Conservation (phyloP, 768 basidiomycete genomes). For the Auricularia cornea region DNA sequence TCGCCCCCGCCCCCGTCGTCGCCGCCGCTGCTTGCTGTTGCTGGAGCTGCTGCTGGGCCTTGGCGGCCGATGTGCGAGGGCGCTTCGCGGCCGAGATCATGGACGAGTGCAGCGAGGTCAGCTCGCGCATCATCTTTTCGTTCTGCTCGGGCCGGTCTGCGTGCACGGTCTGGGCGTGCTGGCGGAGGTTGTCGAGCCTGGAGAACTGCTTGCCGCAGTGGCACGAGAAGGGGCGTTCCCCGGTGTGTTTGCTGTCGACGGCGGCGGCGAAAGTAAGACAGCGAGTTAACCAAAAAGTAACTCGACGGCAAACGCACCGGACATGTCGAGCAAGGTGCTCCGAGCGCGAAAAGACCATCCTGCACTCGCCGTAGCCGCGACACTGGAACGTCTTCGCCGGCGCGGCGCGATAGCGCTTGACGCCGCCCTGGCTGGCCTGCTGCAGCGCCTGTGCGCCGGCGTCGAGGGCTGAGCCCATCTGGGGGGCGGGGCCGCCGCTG, state of each 20-base stretch:
- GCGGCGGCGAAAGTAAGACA: neutral
- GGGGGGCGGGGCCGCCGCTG: too few relatives aligned
- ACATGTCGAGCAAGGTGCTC: slow-evolving; percentile 96
- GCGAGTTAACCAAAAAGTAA: neutral
- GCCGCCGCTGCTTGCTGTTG: too few relatives aligned
- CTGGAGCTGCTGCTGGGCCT: neutral
- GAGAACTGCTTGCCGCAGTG: slow-evolving; percentile 95
- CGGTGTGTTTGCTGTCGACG: slow-evolving; percentile 82
- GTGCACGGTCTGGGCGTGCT: slow-evolving; percentile 95
- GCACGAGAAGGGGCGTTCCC: slow-evolving; percentile 92
- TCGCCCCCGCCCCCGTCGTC: too few relatives aligned
- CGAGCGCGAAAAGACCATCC: slow-evolving; percentile 92
- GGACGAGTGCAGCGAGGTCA: slow-evolving; percentile 71
- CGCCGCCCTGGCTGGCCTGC: too few relatives aligned
- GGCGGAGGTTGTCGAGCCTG: slow-evolving; percentile 91
- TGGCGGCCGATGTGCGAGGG: slow-evolving; percentile 4
- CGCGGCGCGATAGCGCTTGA: slow-evolving; percentile 68
- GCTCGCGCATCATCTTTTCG: slow-evolving; percentile 85
- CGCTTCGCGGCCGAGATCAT: slow-evolving; percentile 48
- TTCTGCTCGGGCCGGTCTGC: slow-evolving; percentile 76
- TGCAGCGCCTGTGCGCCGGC: too few relatives aligned
- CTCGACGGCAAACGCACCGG: slow-evolving; percentile 43
- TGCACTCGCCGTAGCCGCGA: slow-evolving; percentile 88
- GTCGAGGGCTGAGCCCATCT: too few relatives aligned
- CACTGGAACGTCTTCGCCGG: slow-evolving; percentile 95